Base-by-base conservation (phyloP, 371 early-diverging fungal genomes). In the Gilbertella persicaria region DNA sequence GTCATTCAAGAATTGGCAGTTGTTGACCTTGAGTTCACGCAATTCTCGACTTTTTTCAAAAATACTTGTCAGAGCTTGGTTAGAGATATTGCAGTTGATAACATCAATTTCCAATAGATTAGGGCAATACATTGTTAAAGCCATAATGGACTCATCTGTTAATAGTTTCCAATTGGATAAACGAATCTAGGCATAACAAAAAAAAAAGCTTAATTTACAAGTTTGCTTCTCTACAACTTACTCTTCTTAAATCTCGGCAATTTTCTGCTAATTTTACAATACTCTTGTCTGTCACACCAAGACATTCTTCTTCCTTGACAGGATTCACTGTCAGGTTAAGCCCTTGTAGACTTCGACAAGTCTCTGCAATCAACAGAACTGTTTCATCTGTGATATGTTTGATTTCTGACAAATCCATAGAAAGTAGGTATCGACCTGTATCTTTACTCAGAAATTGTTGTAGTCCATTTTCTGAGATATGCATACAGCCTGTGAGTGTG, bases 71-170 rank as follows among this genome's bases (percentile, higher is more conserved):
- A 86, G 56, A 1, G 80, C 69, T 4, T 53, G 44, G 55, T 83
- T 72, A 9, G 82, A 78, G 33, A 86, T 71, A 5, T 64, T 54
- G 50, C 83, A 83, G 43, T 78, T 71, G 43, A 80, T 74, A 10
- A 82, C 50, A 50, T 86, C 86, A 16, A 86, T 70, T 55, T 86
- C 84, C 24, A 81, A 50, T 23, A 86, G 46, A 12, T 72, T 67
- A 12, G 76, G 79, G 57, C 86, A 86, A 45, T 78, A 28, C 10
- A 57, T 29, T 4, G 83, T 76, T 14, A 86, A 62, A 17, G 81
- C 74, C 13, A 72, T 43, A 4, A 82, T 74, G 2, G 84, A 78
- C 9, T 35, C 55, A 53, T 83, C 81, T 14, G 82, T 79, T 26
- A 86, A 45, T 21, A 64, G 58, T 20, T 53, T 61, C 56, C 83